Base-by-base conservation (phyloP, 163 green algal species). In the Chlorella variabilis region DNA sequence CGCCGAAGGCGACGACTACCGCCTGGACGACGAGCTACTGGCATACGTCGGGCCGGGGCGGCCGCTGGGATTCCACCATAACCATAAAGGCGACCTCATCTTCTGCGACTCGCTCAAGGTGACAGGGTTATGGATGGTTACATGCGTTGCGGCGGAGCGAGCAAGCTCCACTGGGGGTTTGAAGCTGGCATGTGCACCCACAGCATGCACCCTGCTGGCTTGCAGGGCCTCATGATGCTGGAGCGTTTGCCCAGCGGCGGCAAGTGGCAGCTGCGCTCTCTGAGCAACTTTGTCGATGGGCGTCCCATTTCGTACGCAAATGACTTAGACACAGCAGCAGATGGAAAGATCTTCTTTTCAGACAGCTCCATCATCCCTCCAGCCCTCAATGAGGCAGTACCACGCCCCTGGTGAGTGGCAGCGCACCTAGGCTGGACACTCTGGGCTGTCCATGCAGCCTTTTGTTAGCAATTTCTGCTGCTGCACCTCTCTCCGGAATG, bases 341-440 rank as follows among this genome's bases (percentile, higher is more conserved):
- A 67, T 20, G 91, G 91, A 5, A 77, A 54, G 27, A 75, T 96
- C 9, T 95, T 91, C 81, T 96, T 96, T 83, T 89, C 82, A 7
- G 88, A 92, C 81, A 84, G 75, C 38, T 77, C 80, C 45, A 77
- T 48, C 73, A 88, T 93, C 41, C 75, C 71, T 4, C 87, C 89
- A 1, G 63, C 78, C 1, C 48, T 68, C 34, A 83, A 84, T 38
- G 23, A 58, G 27, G 63, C 71, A 1, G 74, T 80, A 3, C 87
- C 56, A 4, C n/a, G n/a, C 20, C 73, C 73, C 5, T 86, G 73
- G 73, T 80, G 56, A 68, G 71, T 6, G n/a, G n/a, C 7, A 9
- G 21, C 27, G 3, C 38, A 4, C 58, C 5, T 18, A 17, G 4
- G 20, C 27, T 18, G 21, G 63, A 7, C 21, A 38, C 17, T 29